Base-by-base conservation (phyloP, 1,284 basidiomycete genomes). In the Melampsora abietis-canadensis region DNA sequence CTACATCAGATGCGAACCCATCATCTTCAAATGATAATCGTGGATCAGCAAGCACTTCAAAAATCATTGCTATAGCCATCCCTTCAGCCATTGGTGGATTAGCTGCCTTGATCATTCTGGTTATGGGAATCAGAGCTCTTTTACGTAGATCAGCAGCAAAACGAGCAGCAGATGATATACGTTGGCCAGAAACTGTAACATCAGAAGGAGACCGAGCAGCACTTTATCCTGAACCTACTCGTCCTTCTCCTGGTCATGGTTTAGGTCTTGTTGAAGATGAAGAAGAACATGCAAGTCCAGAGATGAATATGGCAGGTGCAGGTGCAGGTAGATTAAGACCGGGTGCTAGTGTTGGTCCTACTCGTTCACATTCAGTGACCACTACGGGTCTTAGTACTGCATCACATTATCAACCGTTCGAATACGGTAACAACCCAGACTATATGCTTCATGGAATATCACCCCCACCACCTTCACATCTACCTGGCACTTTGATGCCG, bases 191-290 rank as follows among this genome's bases (percentile, higher is more conserved):
- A 17, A 76, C 78, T 4, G 76, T 74, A 30, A 77, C 64, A 14
- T 66, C 57, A 8, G 76, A 74, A n/a, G 76, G 76, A 19, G 77
- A 79, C 68, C 64, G 72, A 10, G 74, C 78, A 4, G 78, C 78
- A n/a, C 69, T 79, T n/a, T 79, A 79, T 75, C 79, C 79, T 10
- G 78, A 79, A 66, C 78, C 77, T 15, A 77, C 77, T 24, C 77
- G 79, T 70, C 77, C 76, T 37, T 77, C 77, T 7, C 76, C 77
- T 0, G 69, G 78, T 2, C 78, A 78, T 2, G 78, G 79, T 0
- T 72, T 79, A 10, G 79, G 79, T 21, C 67, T 76, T n/a, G 78
- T 76, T 2, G 78, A 78, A 46, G 79, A 79, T n/a, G 77, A 77
- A 44, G 77, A 77, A n/a, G 76, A 78, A 34, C 37, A 72, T 2